Base-by-base conservation (phyloP, 345 rosid species). In the Eutrema heterophyllum region DNA sequence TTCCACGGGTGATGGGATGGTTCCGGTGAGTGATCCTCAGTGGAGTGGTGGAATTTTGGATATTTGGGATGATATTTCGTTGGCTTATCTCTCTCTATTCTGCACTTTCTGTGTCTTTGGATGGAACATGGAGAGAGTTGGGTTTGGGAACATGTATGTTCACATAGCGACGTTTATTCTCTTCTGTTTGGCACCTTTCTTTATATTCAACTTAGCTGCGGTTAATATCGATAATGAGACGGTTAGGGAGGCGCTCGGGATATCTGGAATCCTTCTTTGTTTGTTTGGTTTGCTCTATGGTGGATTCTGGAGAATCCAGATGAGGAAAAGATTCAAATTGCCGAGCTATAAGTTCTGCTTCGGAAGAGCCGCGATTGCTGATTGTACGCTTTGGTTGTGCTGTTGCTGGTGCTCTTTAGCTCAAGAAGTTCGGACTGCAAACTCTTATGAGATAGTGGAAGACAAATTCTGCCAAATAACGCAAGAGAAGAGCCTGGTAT, bases 111-210 rank as follows among this genome's bases (percentile, higher is more conserved):
- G 95, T 83, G 97, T 91, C 45, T 94, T 94, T 35, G 97, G 98
- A 44, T 89, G 97, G 99, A 91, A 94, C 73, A 89, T 89, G 99
- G 97, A 94, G 76, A 88, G 97, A 73, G 88, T 94, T 35, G 95
- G 97, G 16, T 89, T 94, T 62, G 98, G 98, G 39, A 94, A 94
- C 84, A 89, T 89, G 96, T 94, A 89, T 71, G 98, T 91, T 41
- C 97, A 94, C 73, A 86, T 91, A 43, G 95, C 95, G 0, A 94
- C 97, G 10, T 94, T 91, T 71, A 67, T 88, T 66, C 87, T 91
- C 68, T 94, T 94, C 39, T 94, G 97, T 79, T 56, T 84, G 78
- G 96, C 98, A 29, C 98, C 98, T 13, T 93, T 93, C 78, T 90
- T 96, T 90, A 90, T 90, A 75, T 90, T 93, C 83, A 90, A 71